These are phyloP conservation scores for Cyberlindnera samutprakarnensis DNA, from an alignment of 805 yeast genomes.

Conservation along the genomic window DNA sequence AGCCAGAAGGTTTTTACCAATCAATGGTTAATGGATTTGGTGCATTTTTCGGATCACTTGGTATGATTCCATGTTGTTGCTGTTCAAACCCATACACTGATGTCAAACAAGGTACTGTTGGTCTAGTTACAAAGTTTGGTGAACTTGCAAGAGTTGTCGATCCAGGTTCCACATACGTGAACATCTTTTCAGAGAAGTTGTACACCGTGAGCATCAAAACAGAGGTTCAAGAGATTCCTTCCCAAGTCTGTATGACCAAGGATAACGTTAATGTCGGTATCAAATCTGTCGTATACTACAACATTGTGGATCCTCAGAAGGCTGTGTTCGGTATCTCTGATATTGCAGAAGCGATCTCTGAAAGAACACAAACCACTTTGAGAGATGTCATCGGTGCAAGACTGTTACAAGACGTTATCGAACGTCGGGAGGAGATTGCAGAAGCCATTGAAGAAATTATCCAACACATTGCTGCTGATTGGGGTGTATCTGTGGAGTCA, in stretches of 20 bases:
- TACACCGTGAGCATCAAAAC: slow-evolving; percentile 44
- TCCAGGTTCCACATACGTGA: slow-evolving; percentile 60
- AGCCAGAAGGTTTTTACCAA: slow-evolving; percentile 35
- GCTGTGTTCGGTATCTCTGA: slow-evolving; percentile 51
- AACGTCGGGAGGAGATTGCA: slow-evolving; percentile 66
- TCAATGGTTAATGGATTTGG: slow-evolving; percentile 35
- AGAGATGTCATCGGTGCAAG: slow-evolving; percentile 67
- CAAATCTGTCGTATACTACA: slow-evolving; percentile 61
- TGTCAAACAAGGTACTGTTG: slow-evolving; percentile 63
- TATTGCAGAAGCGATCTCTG: slow-evolving; percentile 48
- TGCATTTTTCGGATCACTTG: slow-evolving; percentile 34
- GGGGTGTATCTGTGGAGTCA: slow-evolving; percentile 68
- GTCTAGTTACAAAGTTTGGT: slow-evolving; percentile 60
- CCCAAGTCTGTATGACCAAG: slow-evolving; percentile 62
- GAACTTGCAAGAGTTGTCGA: slow-evolving; percentile 57
- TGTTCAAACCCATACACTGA: slow-evolving; percentile 50
- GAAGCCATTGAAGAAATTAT: slow-evolving; percentile 55
- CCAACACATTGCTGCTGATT: slow-evolving; percentile 50
- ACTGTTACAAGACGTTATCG: slow-evolving; percentile 62
- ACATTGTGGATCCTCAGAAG: slow-evolving; percentile 59
- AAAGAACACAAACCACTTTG: slow-evolving; percentile 65
- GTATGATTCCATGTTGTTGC: slow-evolving; percentile 35
- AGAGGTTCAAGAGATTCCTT: slow-evolving; percentile 56
- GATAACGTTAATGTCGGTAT: slow-evolving; percentile 59
- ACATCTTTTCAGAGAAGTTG: slow-evolving; percentile 55